phyloP scores from a whole-genome alignment of 768 basidiomycete genomes.

The Cystobasidium ongulense region DNA sequence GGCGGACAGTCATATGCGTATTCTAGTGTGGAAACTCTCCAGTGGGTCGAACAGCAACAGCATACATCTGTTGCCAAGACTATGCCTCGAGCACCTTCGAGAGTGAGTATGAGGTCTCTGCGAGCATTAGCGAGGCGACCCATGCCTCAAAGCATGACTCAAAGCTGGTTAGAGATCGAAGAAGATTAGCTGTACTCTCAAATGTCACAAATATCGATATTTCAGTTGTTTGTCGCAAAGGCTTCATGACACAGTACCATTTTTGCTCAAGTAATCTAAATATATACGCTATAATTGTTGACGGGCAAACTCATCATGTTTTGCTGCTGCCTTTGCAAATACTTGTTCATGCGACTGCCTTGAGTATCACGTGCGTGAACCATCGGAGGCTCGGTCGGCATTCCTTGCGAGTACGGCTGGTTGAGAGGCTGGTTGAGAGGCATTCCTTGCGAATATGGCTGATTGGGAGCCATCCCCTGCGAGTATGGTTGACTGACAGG shows the following conservation, averaged over 20 bases:
- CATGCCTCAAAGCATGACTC: background rate
- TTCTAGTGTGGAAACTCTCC: background rate
- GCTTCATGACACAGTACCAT: too few relatives aligned
- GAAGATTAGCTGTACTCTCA: too few relatives aligned
- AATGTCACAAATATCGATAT: too few relatives aligned
- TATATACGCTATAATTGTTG: background rate
- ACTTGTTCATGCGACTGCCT: background rate
- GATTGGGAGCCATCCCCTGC: too few relatives aligned
- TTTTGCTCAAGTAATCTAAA: too few relatives aligned
- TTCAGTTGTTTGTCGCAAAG: too few relatives aligned
- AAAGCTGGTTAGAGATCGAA: conserved; percentile 21
- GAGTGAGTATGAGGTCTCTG: background rate
- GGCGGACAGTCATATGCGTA: background rate
- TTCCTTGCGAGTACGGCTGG: too few relatives aligned
- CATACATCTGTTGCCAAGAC: background rate
- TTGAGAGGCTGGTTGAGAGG: too few relatives aligned
- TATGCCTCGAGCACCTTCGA: background rate
- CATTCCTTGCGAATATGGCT: too few relatives aligned
- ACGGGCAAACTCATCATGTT: background rate
- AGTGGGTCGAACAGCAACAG: background rate
- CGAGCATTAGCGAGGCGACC: background rate
- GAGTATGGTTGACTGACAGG: too few relatives aligned
- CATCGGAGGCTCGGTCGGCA: background rate
- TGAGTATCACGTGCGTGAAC: background rate
- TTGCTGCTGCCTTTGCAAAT: background rate